Evolutionary conservation across 768 basidiomycete species (phyloP).

Genomic region (Hypholoma fasciculare): DNA sequence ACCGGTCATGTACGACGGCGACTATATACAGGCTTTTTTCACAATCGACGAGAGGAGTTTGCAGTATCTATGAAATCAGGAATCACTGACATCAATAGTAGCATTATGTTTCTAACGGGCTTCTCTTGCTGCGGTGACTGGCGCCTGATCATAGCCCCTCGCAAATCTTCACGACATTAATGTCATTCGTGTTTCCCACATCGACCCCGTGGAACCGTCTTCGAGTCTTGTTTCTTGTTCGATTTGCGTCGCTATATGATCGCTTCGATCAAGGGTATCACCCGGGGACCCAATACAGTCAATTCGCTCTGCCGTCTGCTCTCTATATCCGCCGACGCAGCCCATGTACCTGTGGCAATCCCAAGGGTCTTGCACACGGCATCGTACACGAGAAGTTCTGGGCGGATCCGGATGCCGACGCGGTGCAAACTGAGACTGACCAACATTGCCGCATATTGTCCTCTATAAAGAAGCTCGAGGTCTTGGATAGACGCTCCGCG

Average conservation of each 20-base stretch:
- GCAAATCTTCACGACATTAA: no score
- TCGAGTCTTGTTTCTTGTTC: no score
- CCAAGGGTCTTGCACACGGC: not conserved
- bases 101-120: no score
- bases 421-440: constrained; percentile 2
- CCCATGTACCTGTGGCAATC: not conserved
- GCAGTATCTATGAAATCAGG: no score
- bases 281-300: constrained; percentile 1
- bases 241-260: not conserved
- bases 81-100: no score
- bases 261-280: not conserved
- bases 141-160: no score
- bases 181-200: no score
- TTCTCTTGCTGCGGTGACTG: no score
- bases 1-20: no score
- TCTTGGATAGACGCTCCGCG: not conserved
- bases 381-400: constrained; percentile 5
- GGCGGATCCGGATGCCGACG: not conserved
- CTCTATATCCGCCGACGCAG: not conserved
- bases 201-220: no score
- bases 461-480: not conserved
- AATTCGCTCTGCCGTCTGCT: constrained; percentile 1
- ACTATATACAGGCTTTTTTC: no score
- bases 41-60: no score
- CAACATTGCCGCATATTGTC: constrained; percentile 3